Conservation (phyloP, 495 filamentous ascomycete genomes). For the Cercophora newfieldiana region DNA sequence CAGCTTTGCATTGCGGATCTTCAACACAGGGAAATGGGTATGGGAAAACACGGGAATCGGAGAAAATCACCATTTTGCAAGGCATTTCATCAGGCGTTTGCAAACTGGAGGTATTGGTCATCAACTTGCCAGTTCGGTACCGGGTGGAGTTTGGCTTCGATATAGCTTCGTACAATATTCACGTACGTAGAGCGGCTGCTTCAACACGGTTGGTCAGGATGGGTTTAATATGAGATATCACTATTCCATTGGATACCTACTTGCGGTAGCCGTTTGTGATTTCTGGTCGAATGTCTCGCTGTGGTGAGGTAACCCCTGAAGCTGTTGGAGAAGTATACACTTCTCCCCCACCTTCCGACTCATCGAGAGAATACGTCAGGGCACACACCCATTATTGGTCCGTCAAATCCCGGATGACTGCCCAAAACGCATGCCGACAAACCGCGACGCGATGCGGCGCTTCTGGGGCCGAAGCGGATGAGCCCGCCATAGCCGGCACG, state of each 20-base stretch:
- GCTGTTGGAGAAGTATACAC: too few relatives aligned
- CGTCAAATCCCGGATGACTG: background rate
- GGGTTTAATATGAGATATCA: background rate
- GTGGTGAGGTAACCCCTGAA: too few relatives aligned
- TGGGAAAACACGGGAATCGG: constrained; percentile 25
- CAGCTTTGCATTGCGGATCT: constrained; percentile 30
- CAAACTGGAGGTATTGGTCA: constrained; percentile 35
- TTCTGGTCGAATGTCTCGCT: too few relatives aligned
- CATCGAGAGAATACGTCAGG: background rate
- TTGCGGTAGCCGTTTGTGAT: too few relatives aligned
- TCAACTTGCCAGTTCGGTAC: constrained; percentile 37
- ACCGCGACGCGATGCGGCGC: background rate
- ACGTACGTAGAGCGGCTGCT: constrained; percentile 29
- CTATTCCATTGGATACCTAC: too few relatives aligned
- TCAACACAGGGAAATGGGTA: constrained; percentile 26
- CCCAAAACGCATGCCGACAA: background rate
- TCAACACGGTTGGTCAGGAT: constrained; percentile 33
- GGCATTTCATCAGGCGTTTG: constrained; percentile 41
- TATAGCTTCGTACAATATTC: constrained; percentile 16
- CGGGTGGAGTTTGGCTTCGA: constrained; percentile 27
- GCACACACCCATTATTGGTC: background rate
- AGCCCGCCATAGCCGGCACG: background rate
- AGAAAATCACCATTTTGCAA: constrained; percentile 37
- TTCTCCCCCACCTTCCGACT: too few relatives aligned
- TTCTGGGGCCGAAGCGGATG: background rate